Evolutionary conservation across 345 rosid species (phyloP), one percentile per base, ranked within the genome.

Genomic region (Chamaenerion angustifolium): DNA sequence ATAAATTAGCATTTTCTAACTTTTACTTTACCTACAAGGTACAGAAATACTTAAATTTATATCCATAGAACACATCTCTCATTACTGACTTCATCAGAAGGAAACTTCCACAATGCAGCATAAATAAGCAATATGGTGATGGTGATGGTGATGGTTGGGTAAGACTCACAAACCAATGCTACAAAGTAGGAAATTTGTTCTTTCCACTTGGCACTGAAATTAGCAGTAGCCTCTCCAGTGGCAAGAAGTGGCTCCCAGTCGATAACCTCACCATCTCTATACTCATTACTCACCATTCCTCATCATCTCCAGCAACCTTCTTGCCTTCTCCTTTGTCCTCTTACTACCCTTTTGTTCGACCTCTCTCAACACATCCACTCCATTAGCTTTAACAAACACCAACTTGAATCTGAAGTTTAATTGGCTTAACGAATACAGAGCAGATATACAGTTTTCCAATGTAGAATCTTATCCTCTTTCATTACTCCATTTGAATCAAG

Each of bases 401-500:
- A 86, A 81, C 58, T 55, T 82, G 65, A 88, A 88, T 74, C 97
- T 80, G 76, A 80, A 47, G 58, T 81, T 79, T 31, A 85, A 77
- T 0, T 69, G 68, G 65, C 86, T 67, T 61, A 88, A 46, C 3
- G 77, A 69, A 47, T 58, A 59, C 66, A 88, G 69, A 12, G 77
- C 84, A 3, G 77, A 78, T 48, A 85, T 74, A 19, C 86, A 88
- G 42, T 70, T 73, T 67, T 84, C 95, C 53, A 58, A 69, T 55
- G 66, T 73, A 35, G 75, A 77, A 60, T 74, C 77, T 14, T 71
- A 58, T 9, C 43, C 54, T 48, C 70, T 79, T 40, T 31, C 62
- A 59, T 59, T 42, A 88, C 89, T 45, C 74, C 95, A 44, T 80
- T 79, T 4, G 82, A 70, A 16, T 88, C 89, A 42, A 85, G 64